These are phyloP conservation scores for Echites panduratus DNA, from an alignment of 257 asterid species.

Conservation along the genomic window DNA sequence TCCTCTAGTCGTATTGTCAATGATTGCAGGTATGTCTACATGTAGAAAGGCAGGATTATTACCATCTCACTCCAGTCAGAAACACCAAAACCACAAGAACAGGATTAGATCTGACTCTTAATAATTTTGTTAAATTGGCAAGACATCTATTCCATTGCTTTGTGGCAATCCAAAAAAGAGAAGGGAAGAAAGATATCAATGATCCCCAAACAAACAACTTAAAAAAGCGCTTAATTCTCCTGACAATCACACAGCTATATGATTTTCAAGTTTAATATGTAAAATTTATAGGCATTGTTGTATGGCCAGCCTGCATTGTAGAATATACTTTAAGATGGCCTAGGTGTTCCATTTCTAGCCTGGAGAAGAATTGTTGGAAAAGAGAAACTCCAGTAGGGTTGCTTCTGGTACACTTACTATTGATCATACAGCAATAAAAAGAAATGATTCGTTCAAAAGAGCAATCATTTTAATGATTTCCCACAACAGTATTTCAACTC, in stretches of 20 bases:
- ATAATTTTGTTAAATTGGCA: neutral
- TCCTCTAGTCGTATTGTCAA: slow-evolving; percentile 78
- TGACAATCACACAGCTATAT: neutral
- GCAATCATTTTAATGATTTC: neutral
- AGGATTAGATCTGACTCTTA: neutral
- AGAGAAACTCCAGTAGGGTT: neutral
- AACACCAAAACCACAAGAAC: neutral
- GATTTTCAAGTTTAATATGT: neutral
- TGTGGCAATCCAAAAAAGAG: neutral
- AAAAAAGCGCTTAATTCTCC: neutral
- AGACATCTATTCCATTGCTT: neutral
- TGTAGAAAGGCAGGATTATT: slow-evolving; percentile 9
- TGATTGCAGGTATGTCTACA: slow-evolving; percentile 88
- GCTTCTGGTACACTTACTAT: neutral
- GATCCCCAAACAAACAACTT: neutral
- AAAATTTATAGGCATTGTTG: neutral
- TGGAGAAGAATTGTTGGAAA: neutral
- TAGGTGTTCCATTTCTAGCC: neutral
- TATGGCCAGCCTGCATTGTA: neutral
- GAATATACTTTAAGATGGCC: neutral
- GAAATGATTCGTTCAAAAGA: neutral
- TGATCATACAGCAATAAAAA: neutral
- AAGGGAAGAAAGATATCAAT: neutral
- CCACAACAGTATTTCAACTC: neutral
- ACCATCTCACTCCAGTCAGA: neutral